Percentiles rank a stretch among this genome's conserved stretches.
These are phyloP conservation scores for Fusarium verrucosum DNA, from an alignment of 2,329 filamentous ascomycete genomes.

Conservation along the genomic window DNA sequence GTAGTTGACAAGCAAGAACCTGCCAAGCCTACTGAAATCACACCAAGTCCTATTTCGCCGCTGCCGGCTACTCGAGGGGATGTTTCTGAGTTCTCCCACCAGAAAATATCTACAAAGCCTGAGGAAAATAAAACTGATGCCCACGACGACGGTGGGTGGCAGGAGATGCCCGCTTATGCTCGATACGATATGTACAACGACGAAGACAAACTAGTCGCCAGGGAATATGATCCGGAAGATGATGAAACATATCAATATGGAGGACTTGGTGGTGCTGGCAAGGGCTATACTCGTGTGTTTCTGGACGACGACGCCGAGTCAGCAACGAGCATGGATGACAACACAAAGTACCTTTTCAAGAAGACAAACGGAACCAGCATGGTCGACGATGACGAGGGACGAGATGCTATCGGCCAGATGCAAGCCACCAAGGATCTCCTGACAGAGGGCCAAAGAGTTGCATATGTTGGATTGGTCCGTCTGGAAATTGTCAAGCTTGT, in stretches of 20 bases:
- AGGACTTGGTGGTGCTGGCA: conserved; percentile 86
- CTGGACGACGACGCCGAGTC: conserved; percentile 95
- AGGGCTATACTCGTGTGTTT: conserved; percentile 94
- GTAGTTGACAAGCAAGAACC: conserved; percentile 13
- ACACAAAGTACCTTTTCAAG: conserved; percentile 95
- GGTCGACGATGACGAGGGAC: conserved; percentile 79
- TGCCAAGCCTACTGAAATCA: conserved; percentile 24
- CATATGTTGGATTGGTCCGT: conserved; percentile 90
- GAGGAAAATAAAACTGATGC: conserved; percentile 60
- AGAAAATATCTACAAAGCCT: conserved; percentile 71
- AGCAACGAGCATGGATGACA: conserved; percentile 95
- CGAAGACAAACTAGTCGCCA: conserved; percentile 85
- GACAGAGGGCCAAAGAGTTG: conserved; percentile 94
- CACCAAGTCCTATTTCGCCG: conserved; percentile 15
- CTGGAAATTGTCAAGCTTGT: conserved; percentile 83
- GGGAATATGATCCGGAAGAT: conserved; percentile 79
- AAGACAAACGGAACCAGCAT: conserved; percentile 68
- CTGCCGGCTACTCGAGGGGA: conserved; percentile 38
- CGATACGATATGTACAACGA: conserved; percentile 97
- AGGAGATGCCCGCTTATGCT: conserved; percentile 92
- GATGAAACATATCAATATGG: conserved; percentile 74
- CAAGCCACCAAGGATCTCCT: conserved; percentile 95
- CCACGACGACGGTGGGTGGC: conserved; percentile 76
- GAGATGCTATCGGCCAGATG: conserved; percentile 89
- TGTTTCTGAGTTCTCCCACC: conserved; percentile 91